phyloP scores from a whole-genome alignment of 2,329 filamentous ascomycete genomes.

The Emericellopsis cladophorae region DNA sequence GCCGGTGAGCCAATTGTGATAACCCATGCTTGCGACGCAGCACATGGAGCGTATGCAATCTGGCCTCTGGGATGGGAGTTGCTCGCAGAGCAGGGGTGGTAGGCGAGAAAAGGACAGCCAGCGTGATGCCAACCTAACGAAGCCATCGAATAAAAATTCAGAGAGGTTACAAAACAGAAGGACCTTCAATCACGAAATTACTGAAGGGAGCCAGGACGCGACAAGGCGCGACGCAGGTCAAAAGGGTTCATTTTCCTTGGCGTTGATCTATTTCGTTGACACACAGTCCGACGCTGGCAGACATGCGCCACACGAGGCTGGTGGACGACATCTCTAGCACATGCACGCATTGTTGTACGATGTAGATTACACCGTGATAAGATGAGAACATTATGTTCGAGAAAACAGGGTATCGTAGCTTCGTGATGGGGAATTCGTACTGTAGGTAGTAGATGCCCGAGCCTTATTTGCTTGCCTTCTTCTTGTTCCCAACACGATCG shows the following conservation, averaged over 20 bases:
- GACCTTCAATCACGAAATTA: no score
- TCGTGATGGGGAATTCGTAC: not conserved
- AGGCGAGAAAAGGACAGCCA: not conserved
- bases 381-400: not conserved
- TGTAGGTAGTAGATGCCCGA: not conserved
- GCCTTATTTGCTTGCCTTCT: conserved; percentile 6
- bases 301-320: conserved; percentile 2
- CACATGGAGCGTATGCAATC: not conserved
- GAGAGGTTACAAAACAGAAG: not conserved
- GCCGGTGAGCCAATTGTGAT: conserved; percentile 14
- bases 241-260: no score
- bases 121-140: not conserved
- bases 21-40: not conserved
- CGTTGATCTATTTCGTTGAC: no score
- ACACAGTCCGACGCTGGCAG: not conserved
- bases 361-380: conserved; percentile 2
- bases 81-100: no score
- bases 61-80: not conserved
- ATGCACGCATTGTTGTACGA: not conserved
- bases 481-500: conserved; percentile 34
- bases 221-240: no score
- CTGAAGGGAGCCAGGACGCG: no score
- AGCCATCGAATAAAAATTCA: not conserved
- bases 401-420: conserved; percentile 2
- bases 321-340: not conserved